phyloP scores from a whole-genome alignment of 192 early-diverging fungal genomes.

The Podila minutissima region DNA sequence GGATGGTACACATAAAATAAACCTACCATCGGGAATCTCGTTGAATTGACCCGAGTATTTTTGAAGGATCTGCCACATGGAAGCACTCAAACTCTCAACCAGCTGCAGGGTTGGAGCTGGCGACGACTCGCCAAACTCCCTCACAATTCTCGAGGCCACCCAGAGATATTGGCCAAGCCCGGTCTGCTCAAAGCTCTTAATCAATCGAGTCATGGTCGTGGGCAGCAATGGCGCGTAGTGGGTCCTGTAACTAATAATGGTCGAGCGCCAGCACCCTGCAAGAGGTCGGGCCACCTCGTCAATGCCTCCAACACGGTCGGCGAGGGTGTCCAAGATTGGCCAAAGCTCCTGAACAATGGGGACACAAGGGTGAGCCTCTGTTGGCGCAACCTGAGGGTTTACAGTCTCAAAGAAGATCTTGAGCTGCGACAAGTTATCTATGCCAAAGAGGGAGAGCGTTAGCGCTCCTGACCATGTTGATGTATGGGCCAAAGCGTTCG shows the following conservation, averaged over 20 bases:
- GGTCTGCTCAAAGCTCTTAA: constrained; percentile 74
- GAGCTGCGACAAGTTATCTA: constrained; percentile 68
- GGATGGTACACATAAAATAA: not conserved
- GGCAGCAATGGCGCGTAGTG: constrained; percentile 67
- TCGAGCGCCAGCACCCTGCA: constrained; percentile 65
- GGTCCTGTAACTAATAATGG: constrained; percentile 64
- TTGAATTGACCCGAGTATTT: constrained; percentile 61
- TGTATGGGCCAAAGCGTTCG: not conserved
- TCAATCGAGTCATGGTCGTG: constrained; percentile 67
- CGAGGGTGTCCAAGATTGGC: constrained; percentile 72
- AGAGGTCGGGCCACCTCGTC: constrained; percentile 59
- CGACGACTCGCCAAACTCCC: constrained; percentile 68
- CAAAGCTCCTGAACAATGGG: constrained; percentile 74
- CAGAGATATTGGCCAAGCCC: constrained; percentile 81
- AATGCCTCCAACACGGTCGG: constrained; percentile 61
- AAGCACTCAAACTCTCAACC: constrained; percentile 70
- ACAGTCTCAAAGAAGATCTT: constrained; percentile 69
- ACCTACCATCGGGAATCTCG: constrained; percentile 75
- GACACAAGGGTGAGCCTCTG: constrained; percentile 72
- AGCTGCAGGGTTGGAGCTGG: constrained; percentile 63
- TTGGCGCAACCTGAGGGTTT: constrained; percentile 54
- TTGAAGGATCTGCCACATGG: constrained; percentile 67
- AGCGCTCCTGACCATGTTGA: not conserved
- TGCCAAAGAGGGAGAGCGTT: not conserved
- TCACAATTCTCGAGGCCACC: constrained; percentile 74